A percentile compares a stretch with the other conserved stretches of the same genome.
phyloP scores from a whole-genome alignment of 805 yeast species.

The Pichia heedii region DNA sequence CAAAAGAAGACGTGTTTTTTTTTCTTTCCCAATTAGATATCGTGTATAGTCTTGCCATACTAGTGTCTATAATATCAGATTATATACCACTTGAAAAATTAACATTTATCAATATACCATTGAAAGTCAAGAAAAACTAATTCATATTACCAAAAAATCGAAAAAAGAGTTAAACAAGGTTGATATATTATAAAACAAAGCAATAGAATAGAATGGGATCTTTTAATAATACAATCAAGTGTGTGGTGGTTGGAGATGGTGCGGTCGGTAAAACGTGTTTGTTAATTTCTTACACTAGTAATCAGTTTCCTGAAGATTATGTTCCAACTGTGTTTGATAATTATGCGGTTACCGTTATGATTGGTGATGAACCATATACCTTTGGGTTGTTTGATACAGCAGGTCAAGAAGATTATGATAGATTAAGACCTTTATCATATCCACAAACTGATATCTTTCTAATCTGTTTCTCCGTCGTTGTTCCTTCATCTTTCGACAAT shows the following conservation, averaged over 20 bases:
- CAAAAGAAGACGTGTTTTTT: too few relatives aligned
- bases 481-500: slow-evolving; percentile 95
- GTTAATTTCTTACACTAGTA: slow-evolving; percentile 90
- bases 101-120: too few relatives aligned
- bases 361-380: slow-evolving; percentile 97
- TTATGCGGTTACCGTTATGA: slow-evolving; percentile 89
- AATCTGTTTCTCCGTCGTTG: slow-evolving; percentile 92
- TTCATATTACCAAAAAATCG: background rate
- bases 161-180: background rate
- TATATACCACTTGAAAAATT: too few relatives aligned
- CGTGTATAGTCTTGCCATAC: too few relatives aligned
- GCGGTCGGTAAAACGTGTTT: slow-evolving; percentile 98
- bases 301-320: slow-evolving; percentile 95
- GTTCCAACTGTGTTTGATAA: slow-evolving; percentile 98
- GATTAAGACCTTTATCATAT: slow-evolving; percentile 91
- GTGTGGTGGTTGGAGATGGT: slow-evolving; percentile 99
- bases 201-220: slow-evolving; percentile 9
- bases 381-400: slow-evolving; percentile 98
- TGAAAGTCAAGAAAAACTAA: too few relatives aligned
- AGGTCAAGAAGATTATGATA: slow-evolving; percentile 98
- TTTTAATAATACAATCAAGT: slow-evolving; percentile 48
- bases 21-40: too few relatives aligned
- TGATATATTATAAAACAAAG: background rate
- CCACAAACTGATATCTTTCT: slow-evolving; percentile 96
- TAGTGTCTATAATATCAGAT: too few relatives aligned